Percentiles rank a stretch among this genome's conserved stretches.
phyloP scores from a whole-genome alignment of 305 asterid species.

The Stenogyne calaminthoides region DNA sequence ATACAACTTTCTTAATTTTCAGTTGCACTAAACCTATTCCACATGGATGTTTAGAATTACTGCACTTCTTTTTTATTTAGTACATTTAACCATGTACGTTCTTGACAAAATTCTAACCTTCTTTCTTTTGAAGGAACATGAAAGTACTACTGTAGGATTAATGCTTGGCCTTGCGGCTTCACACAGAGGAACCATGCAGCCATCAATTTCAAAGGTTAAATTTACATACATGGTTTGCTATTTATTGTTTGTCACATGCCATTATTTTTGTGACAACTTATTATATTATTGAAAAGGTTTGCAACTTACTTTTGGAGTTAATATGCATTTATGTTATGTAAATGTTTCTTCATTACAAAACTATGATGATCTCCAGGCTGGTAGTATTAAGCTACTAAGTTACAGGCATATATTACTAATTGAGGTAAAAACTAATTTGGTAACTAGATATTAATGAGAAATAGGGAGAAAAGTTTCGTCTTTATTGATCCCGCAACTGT shows the following conservation, averaged over 20 bases:
- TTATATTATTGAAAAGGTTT: constrained; percentile 1
- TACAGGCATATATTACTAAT: background rate
- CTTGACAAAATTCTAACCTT: background rate
- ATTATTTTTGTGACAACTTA: background rate
- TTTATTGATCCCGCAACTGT: background rate
- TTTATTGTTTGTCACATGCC: constrained; percentile 26
- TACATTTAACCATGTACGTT: constrained; percentile 16
- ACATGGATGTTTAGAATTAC: constrained; percentile 19
- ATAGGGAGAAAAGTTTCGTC: background rate
- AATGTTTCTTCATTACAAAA: background rate
- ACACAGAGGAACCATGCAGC: constrained; percentile 94
- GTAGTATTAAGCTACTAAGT: background rate
- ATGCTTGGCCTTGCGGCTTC: constrained; percentile 99
- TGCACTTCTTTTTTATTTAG: constrained; percentile 11
- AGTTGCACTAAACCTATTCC: constrained; percentile 1
- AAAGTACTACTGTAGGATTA: constrained; percentile 90
- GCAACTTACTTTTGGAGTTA: constrained; percentile 16
- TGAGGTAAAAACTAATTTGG: background rate
- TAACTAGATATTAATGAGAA: background rate
- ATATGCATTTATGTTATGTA: constrained; percentile 12
- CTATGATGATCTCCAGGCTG: background rate
- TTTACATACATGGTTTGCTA: constrained; percentile 26
- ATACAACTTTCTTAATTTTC: background rate
- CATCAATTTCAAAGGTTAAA: constrained; percentile 89
- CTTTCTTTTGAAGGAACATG: constrained; percentile 73